These are phyloP conservation scores for Nemania serpens DNA, from an alignment of 2,329 filamentous ascomycete genomes.

Conservation along the genomic window DNA sequence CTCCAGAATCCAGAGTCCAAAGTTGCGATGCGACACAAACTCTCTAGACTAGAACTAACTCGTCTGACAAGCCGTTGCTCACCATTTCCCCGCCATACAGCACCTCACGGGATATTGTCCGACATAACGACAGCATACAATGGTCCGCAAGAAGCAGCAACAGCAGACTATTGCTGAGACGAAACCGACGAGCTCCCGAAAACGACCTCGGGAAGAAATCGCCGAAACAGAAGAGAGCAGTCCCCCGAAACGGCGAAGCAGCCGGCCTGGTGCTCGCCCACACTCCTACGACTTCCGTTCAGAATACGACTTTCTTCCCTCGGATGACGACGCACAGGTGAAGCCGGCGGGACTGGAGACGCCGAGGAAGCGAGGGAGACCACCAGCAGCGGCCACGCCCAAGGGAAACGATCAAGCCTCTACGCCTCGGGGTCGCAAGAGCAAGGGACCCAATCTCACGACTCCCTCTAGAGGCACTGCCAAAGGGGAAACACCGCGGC, in stretches of 20 bases:
- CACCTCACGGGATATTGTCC: background rate
- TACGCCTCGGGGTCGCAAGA: slow-evolving; percentile 32
- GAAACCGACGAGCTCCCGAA: slow-evolving; percentile 27
- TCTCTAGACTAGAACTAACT: too few species aligned
- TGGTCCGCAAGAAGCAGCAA: slow-evolving; percentile 36
- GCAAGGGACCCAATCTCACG: slow-evolving; percentile 21
- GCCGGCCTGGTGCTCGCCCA: slow-evolving; percentile 5
- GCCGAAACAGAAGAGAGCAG: slow-evolving; percentile 26
- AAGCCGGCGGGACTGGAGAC: slow-evolving; percentile 23
- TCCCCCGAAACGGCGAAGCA: slow-evolving; percentile 29
- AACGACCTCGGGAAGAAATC: slow-evolving; percentile 31
- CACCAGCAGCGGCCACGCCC: slow-evolving; percentile 8
- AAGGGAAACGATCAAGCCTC: slow-evolving; percentile 22
- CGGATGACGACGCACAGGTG: slow-evolving; percentile 31
- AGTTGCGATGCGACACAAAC: too few species aligned
- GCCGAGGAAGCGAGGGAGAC: slow-evolving; percentile 32
- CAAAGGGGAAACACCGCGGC: slow-evolving; percentile 62
- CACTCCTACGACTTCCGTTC: slow-evolving; percentile 17
- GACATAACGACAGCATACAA: slow-evolving; percentile 16
- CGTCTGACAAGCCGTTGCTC: background rate
- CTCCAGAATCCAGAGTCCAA: too few species aligned
- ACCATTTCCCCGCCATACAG: background rate
- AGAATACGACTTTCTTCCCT: slow-evolving; percentile 41
- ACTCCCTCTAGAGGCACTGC: slow-evolving; percentile 36
- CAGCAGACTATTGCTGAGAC: slow-evolving; percentile 27